Evolutionary conservation across 179 eudicot species (phyloP), one percentile per base, ranked within the genome.

Genomic region (Sideroxylon spinosum): DNA sequence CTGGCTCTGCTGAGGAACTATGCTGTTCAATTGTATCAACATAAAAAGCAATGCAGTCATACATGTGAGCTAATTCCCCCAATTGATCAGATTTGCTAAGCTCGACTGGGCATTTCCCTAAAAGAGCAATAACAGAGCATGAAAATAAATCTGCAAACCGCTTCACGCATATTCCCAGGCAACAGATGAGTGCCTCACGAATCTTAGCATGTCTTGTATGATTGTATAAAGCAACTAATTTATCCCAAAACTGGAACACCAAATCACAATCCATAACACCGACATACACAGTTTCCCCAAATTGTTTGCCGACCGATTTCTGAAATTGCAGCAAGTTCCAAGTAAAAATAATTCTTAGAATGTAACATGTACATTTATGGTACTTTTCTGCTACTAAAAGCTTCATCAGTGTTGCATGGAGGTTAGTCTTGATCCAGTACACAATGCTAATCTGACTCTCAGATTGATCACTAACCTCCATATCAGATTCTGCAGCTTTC

Each of bases 101-200:
- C 68, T 70, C 79, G 52, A 7, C 75, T 49, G 78, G 26, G 69
- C 22, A 50, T 55, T 48, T 56, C 46, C 69, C 46, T 23, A 26
- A n/a, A 37, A 84, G 82, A 16, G 82, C 48, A 28, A 80, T 74
- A 29, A 88, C 29, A n/a, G 72, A 79, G 79, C 82, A 77, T 59
- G 82, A 62, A 19, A 84, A 77, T 64, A 85, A 77, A 85, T 67
- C 80, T 32, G 88, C 78, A 76, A 95, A 86, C 59, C 83, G 86
- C 85, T 86, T 93, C 65, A 88, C 74, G 74, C 99, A 95, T 65
- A 93, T 82, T 57, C 97, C 99, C 76, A 95, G 84, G 85, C 99
- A 95, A 86, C 96, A 82, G 28, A 95, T 70, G 53, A 95, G 91
- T 16, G 87, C 74, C 81, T 87, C 96, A 75, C 79, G 80, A 61